Percentiles rank a stretch among this genome's conserved stretches.
Conservation (phyloP, 2,329 filamentous ascomycete species). For the Colletotrichum sojae region DNA sequence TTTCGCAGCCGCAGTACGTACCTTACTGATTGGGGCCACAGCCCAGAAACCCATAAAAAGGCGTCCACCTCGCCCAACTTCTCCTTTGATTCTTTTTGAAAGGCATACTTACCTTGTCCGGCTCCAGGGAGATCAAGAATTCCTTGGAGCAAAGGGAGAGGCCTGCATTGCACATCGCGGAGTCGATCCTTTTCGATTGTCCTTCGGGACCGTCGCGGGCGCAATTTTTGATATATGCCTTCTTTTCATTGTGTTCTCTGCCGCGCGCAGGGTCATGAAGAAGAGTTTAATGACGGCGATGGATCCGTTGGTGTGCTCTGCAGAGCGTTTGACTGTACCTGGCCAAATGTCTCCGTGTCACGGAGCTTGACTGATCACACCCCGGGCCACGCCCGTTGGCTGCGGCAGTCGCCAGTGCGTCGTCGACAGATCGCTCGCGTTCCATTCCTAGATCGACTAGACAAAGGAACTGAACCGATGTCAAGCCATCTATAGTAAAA, state of each 20-base stretch:
- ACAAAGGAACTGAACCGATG: too few relatives aligned
- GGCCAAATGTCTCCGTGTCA: too few relatives aligned
- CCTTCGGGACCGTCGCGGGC: slow-evolving; percentile 39
- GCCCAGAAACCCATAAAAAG: slow-evolving; percentile 15
- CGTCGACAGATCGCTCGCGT: too few relatives aligned
- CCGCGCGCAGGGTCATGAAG: slow-evolving; percentile 32
- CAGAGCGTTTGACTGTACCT: too few relatives aligned
- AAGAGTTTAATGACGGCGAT: neutral
- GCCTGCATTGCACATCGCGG: slow-evolving; percentile 66
- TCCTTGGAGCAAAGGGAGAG: slow-evolving; percentile 56
- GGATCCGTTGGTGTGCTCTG: too few relatives aligned
- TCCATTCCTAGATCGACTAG: too few relatives aligned
- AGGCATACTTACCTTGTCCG: slow-evolving; percentile 67
- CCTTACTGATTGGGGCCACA: slow-evolving; percentile 10
- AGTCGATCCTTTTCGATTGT: slow-evolving; percentile 38
- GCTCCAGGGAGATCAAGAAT: slow-evolving; percentile 60
- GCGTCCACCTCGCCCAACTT: neutral
- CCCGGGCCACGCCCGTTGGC: too few relatives aligned
- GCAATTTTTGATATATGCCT: slow-evolving; percentile 37
- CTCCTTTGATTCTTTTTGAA: neutral
- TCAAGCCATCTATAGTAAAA: too few relatives aligned
- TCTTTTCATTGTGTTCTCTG: slow-evolving; percentile 38
- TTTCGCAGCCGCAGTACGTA: slow-evolving; percentile 4
- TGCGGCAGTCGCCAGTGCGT: too few relatives aligned
- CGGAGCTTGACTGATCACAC: too few relatives aligned